Conservation (phyloP, 2,329 filamentous ascomycete genomes). For the Verticillium klebahnii region DNA sequence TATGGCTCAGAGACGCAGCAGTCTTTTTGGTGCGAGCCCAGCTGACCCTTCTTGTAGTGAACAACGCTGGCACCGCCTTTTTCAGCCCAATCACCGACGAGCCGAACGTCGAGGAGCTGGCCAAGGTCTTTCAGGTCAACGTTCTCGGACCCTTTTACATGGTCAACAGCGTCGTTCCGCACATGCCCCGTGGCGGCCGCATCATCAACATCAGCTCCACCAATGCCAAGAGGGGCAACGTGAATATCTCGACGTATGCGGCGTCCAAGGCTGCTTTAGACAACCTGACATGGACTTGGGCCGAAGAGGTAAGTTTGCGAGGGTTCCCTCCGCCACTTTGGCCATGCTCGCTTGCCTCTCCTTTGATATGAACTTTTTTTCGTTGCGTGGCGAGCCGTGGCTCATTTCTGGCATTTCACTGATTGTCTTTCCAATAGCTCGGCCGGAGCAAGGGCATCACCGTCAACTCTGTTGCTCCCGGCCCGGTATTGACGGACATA, state of each 20-base stretch:
- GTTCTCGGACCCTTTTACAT: conserved; percentile 28
- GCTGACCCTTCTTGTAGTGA: conserved; percentile 17
- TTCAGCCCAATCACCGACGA: conserved; percentile 15
- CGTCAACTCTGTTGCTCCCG: conserved; percentile 35
- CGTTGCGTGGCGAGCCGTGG: too few species aligned
- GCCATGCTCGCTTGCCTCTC: too few species aligned
- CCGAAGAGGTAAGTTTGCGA: conserved; percentile 21
- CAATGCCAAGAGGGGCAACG: conserved; percentile 22
- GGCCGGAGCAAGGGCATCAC: conserved; percentile 28
- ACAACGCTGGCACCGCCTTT: conserved; percentile 27
- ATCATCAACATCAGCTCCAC: conserved; percentile 28
- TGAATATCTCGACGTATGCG: conserved; percentile 18
- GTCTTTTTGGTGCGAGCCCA: too few species aligned
- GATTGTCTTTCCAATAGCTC: background rate
- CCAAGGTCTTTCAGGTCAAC: conserved; percentile 26
- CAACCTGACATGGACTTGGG: conserved; percentile 25
- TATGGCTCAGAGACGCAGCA: background rate
- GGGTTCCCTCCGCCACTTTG: background rate
- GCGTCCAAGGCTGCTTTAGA: conserved; percentile 30
- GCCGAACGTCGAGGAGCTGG: conserved; percentile 18
- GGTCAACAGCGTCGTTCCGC: conserved; percentile 24
- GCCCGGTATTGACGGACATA: conserved; percentile 50
- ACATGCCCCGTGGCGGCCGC: conserved; percentile 31
- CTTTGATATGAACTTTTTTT: too few species aligned
- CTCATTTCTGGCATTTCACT: background rate